Conservation (phyloP, 1,139 yeast species). For the Suhomyces coccinellae region DNA sequence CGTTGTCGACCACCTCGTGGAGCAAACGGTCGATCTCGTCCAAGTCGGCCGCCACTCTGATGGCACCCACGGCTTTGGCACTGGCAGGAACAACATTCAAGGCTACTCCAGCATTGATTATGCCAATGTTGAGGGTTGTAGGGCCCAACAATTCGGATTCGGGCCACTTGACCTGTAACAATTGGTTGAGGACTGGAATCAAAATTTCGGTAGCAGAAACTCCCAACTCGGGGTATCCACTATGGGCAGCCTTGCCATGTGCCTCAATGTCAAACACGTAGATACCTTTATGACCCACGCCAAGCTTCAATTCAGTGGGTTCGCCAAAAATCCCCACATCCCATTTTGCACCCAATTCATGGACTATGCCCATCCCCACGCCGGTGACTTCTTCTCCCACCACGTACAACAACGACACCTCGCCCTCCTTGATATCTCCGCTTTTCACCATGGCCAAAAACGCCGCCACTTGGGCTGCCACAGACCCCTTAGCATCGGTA, state of each 20-base stretch:
- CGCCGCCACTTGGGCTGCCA: slow-evolving; percentile 62
- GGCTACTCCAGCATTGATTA: slow-evolving; percentile 59
- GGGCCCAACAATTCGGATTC: slow-evolving; percentile 55
- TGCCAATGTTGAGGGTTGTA: slow-evolving; percentile 62
- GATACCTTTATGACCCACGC: slow-evolving; percentile 69
- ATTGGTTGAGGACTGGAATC: slow-evolving; percentile 46
- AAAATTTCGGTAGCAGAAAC: slow-evolving; percentile 60
- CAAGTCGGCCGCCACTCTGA: slow-evolving; percentile 56
- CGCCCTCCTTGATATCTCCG: slow-evolving; percentile 49
- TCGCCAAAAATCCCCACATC: slow-evolving; percentile 69
- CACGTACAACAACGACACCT: slow-evolving; percentile 59
- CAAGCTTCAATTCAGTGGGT: slow-evolving; percentile 69
- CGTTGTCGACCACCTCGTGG: slow-evolving; percentile 31
- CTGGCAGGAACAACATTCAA: slow-evolving; percentile 63
- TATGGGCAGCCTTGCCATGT: slow-evolving; percentile 62
- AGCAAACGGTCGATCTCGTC: slow-evolving; percentile 39
- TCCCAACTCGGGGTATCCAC: slow-evolving; percentile 72
- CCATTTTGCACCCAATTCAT: slow-evolving; percentile 50
- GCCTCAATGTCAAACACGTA: slow-evolving; percentile 44
- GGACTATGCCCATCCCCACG: slow-evolving; percentile 54
- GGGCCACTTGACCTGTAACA: slow-evolving; percentile 46
- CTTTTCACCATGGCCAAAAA: slow-evolving; percentile 43
- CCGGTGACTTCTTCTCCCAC: slow-evolving; percentile 72
- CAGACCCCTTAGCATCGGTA: slow-evolving; percentile 68
- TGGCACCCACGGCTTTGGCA: slow-evolving; percentile 50